Evolutionary conservation across 202 grass and related monocot genomes (phyloP).

Genomic region (Elaeis oleifera): DNA sequence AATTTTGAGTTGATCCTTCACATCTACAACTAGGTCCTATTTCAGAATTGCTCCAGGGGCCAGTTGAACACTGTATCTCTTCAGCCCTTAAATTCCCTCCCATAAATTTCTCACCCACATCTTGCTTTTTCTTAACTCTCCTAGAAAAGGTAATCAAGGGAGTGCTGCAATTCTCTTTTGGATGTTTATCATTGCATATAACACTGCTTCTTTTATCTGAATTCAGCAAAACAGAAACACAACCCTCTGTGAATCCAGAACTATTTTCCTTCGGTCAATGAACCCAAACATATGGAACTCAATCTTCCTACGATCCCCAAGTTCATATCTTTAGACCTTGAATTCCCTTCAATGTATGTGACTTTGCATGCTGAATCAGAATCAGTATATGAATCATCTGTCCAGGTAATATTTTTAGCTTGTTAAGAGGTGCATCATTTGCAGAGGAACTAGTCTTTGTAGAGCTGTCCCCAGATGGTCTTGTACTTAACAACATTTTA

Average conservation of each 20-base stretch:
- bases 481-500: too few species aligned
- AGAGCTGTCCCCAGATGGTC: too few species aligned
- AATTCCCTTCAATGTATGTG: neutral
- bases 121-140: slow-evolving; percentile 40
- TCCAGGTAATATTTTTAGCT: too few species aligned
- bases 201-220: too few species aligned
- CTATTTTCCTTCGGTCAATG: neutral
- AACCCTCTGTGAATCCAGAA: slow-evolving; percentile 4
- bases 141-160: slow-evolving; percentile 37
- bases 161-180: neutral
- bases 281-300: slow-evolving; percentile 4
- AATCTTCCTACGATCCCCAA: slow-evolving; percentile 1
- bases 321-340: neutral
- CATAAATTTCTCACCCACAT: slow-evolving; percentile 15
- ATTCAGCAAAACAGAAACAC: neutral
- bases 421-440: too few species aligned
- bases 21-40: slow-evolving; percentile 5
- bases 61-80: slow-evolving; percentile 1
- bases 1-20: slow-evolving; percentile 13
- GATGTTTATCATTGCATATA: neutral
- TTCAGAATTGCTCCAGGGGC: slow-evolving; percentile 15
- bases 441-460: too few species aligned
- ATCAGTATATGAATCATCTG: too few species aligned
- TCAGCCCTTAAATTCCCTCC: slow-evolving; percentile 25
- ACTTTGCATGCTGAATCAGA: too few species aligned